These are phyloP conservation scores for Drechslera avenae DNA, from an alignment of 2,329 filamentous ascomycete genomes.

Conservation along the genomic window DNA sequence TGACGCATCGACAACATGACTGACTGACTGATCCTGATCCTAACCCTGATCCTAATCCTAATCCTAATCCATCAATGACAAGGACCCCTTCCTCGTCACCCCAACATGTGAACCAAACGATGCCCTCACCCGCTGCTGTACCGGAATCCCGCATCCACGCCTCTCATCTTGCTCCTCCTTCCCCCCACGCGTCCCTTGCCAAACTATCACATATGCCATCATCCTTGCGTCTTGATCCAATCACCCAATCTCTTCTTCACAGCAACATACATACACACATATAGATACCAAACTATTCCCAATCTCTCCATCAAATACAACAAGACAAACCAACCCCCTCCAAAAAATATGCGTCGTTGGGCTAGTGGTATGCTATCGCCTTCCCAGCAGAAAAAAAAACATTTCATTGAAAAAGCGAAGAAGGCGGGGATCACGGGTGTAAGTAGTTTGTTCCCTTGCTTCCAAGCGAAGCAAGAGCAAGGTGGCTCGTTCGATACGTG, in stretches of 20 bases:
- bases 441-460: slow-evolving; percentile 15
- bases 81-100: not conserved
- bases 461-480: slow-evolving; percentile 1
- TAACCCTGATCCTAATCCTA: too few species aligned
- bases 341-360: slow-evolving; percentile 44
- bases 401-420: not conserved
- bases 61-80: not conserved
- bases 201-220: too few species aligned
- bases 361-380: slow-evolving; percentile 49
- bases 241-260: not conserved
- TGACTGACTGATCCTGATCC: not conserved
- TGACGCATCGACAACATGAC: not conserved
- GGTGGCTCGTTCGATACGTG: not conserved
- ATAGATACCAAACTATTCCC: not conserved
- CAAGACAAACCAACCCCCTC: too few species aligned
- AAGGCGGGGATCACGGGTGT: slow-evolving; percentile 43
- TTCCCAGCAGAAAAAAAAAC: too few species aligned
- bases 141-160: slow-evolving; percentile 18
- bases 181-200: not conserved
- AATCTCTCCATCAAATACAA: not conserved
- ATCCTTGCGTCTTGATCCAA: too few species aligned
- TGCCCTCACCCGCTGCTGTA: slow-evolving; percentile 10
- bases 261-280: not conserved
- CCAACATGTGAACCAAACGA: not conserved
- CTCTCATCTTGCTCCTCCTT: not conserved